Evolutionary conservation across 352 stramenopile species (phyloP), one percentile per base, ranked within the genome.

Genomic region (Globisporangium uncinulatum): DNA sequence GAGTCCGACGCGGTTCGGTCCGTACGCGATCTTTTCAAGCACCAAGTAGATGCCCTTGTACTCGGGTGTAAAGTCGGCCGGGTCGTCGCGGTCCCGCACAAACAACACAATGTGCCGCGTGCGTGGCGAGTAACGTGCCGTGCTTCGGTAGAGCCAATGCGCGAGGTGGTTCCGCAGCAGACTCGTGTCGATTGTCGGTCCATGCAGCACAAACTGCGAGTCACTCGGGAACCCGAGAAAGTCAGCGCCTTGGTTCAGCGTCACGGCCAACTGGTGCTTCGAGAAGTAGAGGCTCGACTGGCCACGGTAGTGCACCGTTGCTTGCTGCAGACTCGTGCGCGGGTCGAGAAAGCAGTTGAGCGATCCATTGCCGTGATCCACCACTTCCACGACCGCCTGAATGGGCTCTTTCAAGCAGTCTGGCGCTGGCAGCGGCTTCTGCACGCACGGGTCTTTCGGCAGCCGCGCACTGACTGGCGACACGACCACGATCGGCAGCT

Each of bases 261-360:
- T 86, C 57, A 93, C 51, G 55, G 72, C 79, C 52, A 91, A 74
- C 50, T 91, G 80, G 62, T 93, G 83, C 66, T 93, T 93, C 50
- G 70, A 47, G 59, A 87, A 89, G 62, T 81, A 81, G 17, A 93
- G 74, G 64, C 76, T 89, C 29, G 80, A 76, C 42, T 93, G 80
- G 32, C 83, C 83, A 41, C 83, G 83, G 70, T 90, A 91, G 63
- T 90, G 84, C 52, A 76, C 71, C 60, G 67, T 81, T 41, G 80
- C 63, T 21, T 71, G 57, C 60, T 80, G 79, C 19, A 69, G 62
- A 43, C 61, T 60, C 10, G 77, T 83, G 10, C 65, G 70, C 6
- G 51, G 15, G 9, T 67, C 76, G 37, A 73, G 39, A 32, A 87
- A 63, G 59, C 80, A 90, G 61, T 89, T 91, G 34, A 70, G 74